Conservation (phyloP, 2,329 filamentous ascomycete genomes). For the Fusarium robinianum region DNA sequence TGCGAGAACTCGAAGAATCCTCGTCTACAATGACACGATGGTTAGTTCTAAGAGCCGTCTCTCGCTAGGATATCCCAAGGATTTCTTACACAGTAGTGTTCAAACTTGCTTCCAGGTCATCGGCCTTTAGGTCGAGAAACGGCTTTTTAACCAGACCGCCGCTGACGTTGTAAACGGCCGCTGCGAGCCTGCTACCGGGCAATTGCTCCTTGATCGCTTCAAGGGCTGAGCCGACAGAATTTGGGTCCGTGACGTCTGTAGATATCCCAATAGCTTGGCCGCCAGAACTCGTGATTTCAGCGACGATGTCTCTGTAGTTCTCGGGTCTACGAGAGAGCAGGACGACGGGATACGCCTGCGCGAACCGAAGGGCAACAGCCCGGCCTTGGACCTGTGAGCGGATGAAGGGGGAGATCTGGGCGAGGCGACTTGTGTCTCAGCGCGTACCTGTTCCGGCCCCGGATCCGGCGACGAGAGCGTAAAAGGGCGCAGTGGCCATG, state of each 20-base stretch:
- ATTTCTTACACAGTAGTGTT: constrained; percentile 53
- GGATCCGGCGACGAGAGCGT: constrained; percentile 71
- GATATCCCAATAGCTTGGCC: constrained; percentile 73
- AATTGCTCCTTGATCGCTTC: constrained; percentile 64
- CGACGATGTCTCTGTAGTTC: constrained; percentile 67
- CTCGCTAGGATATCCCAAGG: accelerated
- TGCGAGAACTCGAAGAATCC: constrained; percentile 81
- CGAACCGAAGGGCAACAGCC: constrained; percentile 61
- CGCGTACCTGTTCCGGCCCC: constrained; percentile 66
- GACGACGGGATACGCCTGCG: constrained; percentile 71
- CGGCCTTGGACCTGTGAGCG: constrained; percentile 41
- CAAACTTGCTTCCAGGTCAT: constrained; percentile 55
- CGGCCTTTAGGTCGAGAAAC: constrained; percentile 59
- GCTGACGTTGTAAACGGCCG: constrained; percentile 73
- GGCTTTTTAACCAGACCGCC: constrained; percentile 57
- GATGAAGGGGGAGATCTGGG: neutral
- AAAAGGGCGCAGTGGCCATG: constrained; percentile 49
- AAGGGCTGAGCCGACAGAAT: constrained; percentile 61
- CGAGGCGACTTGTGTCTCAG: neutral
- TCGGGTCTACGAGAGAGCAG: constrained; percentile 71
- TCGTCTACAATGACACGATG: constrained; percentile 51
- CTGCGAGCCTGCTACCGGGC: constrained; percentile 58
- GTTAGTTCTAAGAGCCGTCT: neutral
- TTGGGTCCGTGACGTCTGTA: constrained; percentile 51
- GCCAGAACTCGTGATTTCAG: constrained; percentile 69